Evolutionary conservation across 352 stramenopile species (phyloP).

Genomic region (Pythium rhizo-oryzae): DNA sequence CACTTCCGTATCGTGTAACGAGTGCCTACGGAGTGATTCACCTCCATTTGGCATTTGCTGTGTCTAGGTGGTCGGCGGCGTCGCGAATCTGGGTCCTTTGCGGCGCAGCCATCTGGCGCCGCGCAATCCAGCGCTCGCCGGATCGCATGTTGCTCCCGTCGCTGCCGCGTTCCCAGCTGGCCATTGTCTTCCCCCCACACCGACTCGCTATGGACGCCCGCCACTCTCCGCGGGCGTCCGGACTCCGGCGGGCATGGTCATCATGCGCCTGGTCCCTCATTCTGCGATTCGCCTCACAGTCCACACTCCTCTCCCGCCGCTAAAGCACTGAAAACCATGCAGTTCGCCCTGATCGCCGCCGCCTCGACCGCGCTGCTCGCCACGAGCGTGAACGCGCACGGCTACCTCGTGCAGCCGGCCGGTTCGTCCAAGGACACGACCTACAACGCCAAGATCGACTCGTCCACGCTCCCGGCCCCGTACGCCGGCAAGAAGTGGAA

Average conservation of each 20-base stretch:
- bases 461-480: conserved; percentile 32
- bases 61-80: background rate
- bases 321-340: background rate
- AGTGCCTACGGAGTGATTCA: background rate
- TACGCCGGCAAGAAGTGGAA: conserved; percentile 65
- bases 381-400: conserved; percentile 44
- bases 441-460: conserved; percentile 46
- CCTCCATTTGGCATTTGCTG: background rate
- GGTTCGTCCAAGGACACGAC: conserved; percentile 43
- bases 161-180: background rate
- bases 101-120: background rate
- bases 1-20: background rate
- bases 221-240: no score
- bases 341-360: conserved; percentile 14
- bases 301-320: background rate
- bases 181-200: background rate
- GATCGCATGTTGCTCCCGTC: background rate
- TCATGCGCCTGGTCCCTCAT: background rate
- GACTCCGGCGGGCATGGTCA: background rate
- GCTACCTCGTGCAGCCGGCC: conserved; percentile 49
- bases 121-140: background rate
- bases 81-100: background rate
- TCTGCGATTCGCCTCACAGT: conserved; percentile 2
- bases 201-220: background rate
- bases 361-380: conserved; percentile 26